A percentile compares a stretch with the other conserved stretches of the same genome.
These are phyloP conservation scores for Chytriomyces hyalinus DNA, from an alignment of 192 early-diverging fungal species.

Conservation along the genomic window DNA sequence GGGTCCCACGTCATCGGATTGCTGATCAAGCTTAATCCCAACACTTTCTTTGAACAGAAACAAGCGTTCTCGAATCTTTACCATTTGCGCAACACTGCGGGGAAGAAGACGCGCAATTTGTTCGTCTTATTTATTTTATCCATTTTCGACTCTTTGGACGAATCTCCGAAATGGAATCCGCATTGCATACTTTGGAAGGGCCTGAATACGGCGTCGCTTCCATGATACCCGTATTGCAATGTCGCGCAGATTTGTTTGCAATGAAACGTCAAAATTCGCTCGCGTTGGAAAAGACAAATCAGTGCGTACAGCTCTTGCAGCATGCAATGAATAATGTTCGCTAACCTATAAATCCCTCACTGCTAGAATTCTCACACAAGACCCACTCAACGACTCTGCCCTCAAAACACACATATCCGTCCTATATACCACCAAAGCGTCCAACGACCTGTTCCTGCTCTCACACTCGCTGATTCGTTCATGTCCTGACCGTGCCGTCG, in stretches of 20 bases:
- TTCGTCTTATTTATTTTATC: slow-evolving; percentile 6
- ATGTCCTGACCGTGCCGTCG: slow-evolving; percentile 59
- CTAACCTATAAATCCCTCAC: neutral
- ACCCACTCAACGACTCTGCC: slow-evolving; percentile 61
- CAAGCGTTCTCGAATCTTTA: slow-evolving; percentile 8
- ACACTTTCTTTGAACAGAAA: neutral
- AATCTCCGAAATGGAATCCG: neutral
- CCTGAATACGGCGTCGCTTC: neutral
- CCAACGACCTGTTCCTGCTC: slow-evolving; percentile 72
- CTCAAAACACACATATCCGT: slow-evolving; percentile 72
- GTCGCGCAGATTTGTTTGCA: slow-evolving; percentile 16
- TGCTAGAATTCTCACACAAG: slow-evolving; percentile 63
- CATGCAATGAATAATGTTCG: neutral
- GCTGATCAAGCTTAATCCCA: too few relatives aligned
- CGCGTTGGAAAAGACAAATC: slow-evolving; percentile 35
- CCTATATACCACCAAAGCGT: slow-evolving; percentile 65
- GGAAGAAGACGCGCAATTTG: slow-evolving; percentile 3
- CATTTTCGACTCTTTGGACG: slow-evolving; percentile 7
- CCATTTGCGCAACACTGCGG: neutral
- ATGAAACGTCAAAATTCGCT: neutral
- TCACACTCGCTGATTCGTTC: slow-evolving; percentile 74
- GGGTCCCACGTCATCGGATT: neutral
- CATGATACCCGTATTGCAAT: neutral
- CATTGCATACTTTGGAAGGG: slow-evolving; percentile 9
- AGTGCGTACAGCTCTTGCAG: slow-evolving; percentile 35